Evolutionary conservation across 1,284 basidiomycete species (phyloP).

Genomic region (Sphaerobolus stellatus): DNA sequence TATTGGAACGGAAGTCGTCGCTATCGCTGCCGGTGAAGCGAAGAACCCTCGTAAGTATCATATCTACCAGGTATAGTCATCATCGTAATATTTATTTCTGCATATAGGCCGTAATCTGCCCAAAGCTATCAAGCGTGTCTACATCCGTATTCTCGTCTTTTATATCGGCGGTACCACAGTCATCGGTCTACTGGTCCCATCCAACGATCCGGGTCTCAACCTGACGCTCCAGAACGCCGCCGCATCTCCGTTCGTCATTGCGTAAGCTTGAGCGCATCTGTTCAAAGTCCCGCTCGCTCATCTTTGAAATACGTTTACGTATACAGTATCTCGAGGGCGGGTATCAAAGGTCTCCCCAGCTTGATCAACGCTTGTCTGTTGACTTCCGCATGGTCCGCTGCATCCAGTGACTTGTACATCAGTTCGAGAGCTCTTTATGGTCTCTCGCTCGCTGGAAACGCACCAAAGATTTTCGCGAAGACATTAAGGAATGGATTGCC

Average conservation of each 20-base stretch:
- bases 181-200: conserved; percentile 78
- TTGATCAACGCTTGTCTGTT: conserved; percentile 85
- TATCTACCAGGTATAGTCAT: background rate
- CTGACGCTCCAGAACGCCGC: conserved; percentile 59
- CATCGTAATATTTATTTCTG: background rate
- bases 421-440: conserved; percentile 82
- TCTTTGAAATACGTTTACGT: background rate
- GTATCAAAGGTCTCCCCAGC: conserved; percentile 72
- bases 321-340: conserved; percentile 54
- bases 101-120: conserved; percentile 57
- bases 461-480: conserved; percentile 70
- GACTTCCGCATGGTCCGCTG: conserved; percentile 85
- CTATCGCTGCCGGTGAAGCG: conserved; percentile 75
- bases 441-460: conserved; percentile 72
- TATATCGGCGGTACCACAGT: conserved; percentile 69
- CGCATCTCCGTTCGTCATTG: conserved; percentile 84
- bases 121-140: conserved; percentile 64
- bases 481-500: conserved; percentile 76
- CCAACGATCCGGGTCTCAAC: conserved; percentile 56
- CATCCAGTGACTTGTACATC: conserved; percentile 80
- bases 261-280: conserved; percentile 29
- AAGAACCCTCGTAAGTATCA: conserved; percentile 33
- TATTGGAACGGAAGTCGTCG: conserved; percentile 83
- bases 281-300: conserved; percentile 13
- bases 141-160: conserved; percentile 71